phyloP scores from a whole-genome alignment of 1,284 basidiomycete genomes.

The Trichosporon sp. region DNA sequence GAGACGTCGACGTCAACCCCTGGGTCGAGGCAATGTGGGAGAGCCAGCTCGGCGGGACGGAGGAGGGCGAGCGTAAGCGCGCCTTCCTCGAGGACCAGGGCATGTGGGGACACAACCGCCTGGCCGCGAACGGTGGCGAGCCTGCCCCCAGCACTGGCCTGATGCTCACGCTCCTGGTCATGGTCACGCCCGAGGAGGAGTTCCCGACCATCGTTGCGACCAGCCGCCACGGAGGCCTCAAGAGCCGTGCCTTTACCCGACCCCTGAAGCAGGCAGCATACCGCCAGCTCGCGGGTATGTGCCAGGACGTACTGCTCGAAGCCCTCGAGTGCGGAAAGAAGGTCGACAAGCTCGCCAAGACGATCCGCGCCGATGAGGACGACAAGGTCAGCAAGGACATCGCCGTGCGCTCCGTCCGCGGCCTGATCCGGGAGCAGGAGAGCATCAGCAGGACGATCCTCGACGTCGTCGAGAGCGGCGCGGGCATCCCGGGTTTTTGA shows the following conservation, averaged over 20 bases:
- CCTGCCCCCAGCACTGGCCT: slow-evolving; percentile 29
- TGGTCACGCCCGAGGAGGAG: slow-evolving; percentile 24
- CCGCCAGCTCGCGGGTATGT: slow-evolving; percentile 24
- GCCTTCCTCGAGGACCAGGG: slow-evolving; percentile 29
- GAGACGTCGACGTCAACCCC: slow-evolving; percentile 67
- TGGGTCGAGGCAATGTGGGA: slow-evolving; percentile 60
- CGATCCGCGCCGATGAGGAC: slow-evolving; percentile 5
- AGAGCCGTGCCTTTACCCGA: slow-evolving; percentile 27
- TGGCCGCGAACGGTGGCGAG: slow-evolving; percentile 30
- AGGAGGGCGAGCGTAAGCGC: slow-evolving; percentile 28
- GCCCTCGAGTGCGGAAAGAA: slow-evolving; percentile 24
- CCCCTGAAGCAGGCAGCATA: slow-evolving; percentile 24
- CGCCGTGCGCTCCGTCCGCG: slow-evolving; percentile 24
- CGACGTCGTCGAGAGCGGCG: slow-evolving; percentile 26
- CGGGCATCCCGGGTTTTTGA: slow-evolving; percentile 40
- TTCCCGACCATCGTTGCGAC: slow-evolving; percentile 14
- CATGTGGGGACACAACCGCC: slow-evolving; percentile 32
- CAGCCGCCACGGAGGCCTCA: slow-evolving; percentile 12
- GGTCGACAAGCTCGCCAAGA: slow-evolving; percentile 19
- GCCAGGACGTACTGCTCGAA: slow-evolving; percentile 29
- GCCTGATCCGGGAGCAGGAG: slow-evolving; percentile 30
- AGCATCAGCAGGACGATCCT: slow-evolving; percentile 25
- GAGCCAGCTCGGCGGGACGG: not conserved
- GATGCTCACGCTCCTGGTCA: slow-evolving; percentile 30
- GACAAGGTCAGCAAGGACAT: slow-evolving; percentile 16